Conservation (phyloP, 1,284 basidiomycete genomes). For the Cerioporus squamosus region DNA sequence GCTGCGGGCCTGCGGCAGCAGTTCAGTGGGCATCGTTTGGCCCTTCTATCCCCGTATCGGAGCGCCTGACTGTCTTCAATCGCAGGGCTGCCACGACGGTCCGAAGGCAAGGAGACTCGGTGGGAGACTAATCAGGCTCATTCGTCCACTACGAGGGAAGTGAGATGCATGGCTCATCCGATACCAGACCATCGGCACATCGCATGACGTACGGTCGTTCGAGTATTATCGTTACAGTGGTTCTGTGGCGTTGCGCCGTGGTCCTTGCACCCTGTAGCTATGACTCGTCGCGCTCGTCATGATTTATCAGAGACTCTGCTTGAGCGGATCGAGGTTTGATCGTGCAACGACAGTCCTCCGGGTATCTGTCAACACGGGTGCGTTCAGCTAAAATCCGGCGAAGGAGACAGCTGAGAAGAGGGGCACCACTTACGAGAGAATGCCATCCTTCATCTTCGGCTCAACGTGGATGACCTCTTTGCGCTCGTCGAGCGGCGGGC, state of each 20-base stretch:
- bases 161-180: too few relatives aligned
- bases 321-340: constrained; percentile 18
- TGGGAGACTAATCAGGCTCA: too few relatives aligned
- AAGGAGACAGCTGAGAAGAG: background rate
- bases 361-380: constrained; percentile 10
- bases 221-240: too few relatives aligned
- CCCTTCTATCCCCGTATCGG: too few relatives aligned
- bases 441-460: constrained; percentile 23
- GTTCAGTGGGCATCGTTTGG: too few relatives aligned
- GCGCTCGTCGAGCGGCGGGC: constrained; percentile 15
- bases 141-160: too few relatives aligned
- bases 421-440: constrained; percentile 17
- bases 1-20: too few relatives aligned
- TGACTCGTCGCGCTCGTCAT: background rate
- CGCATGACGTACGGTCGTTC: too few relatives aligned
- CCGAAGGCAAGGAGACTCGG: too few relatives aligned
- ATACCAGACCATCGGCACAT: too few relatives aligned
- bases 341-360: constrained; percentile 23
- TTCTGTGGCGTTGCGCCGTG: background rate
- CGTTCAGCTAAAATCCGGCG: background rate
- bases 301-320: constrained; percentile 11
- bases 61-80: too few relatives aligned
- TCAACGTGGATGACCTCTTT: constrained; percentile 13
- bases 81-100: too few relatives aligned
- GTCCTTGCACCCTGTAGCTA: background rate